These are phyloP conservation scores for Fusarium sp. DNA, from an alignment of 2,329 filamentous ascomycete species.

Conservation along the genomic window DNA sequence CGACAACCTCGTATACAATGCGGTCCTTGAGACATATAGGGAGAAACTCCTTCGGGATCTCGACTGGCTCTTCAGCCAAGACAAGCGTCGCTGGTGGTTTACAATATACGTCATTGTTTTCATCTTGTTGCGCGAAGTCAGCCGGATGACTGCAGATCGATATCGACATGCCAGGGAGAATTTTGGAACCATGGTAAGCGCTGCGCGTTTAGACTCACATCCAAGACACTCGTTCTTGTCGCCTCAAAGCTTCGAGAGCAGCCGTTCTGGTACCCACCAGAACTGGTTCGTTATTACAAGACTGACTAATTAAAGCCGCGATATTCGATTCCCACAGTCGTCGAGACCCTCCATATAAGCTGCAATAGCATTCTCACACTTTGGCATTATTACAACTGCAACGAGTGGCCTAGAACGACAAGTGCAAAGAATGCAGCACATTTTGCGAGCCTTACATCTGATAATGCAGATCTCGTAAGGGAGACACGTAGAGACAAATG, in stretches of 20 bases:
- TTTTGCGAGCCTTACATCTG: constrained; percentile 46
- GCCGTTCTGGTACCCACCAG: background rate
- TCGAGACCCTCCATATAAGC: constrained; percentile 58
- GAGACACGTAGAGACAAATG: constrained; percentile 44
- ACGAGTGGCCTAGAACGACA: constrained; percentile 40
- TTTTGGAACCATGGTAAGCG: constrained; percentile 42
- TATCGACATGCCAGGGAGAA: constrained; percentile 57
- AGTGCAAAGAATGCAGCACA: constrained; percentile 42
- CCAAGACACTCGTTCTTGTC: background rate
- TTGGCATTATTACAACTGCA: constrained; percentile 64
- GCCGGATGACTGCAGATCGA: constrained; percentile 55
- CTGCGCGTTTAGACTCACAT: background rate
- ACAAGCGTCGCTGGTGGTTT: constrained; percentile 49
- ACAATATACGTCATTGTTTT: constrained; percentile 56
- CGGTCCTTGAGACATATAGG: constrained; percentile 51
- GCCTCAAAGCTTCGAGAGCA: background rate
- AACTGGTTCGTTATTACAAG: background rate
- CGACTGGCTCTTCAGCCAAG: constrained; percentile 51
- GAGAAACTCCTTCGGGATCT: constrained; percentile 52
- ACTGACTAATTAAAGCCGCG: constrained; percentile 50
- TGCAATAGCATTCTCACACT: constrained; percentile 60
- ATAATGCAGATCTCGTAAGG: constrained; percentile 52
- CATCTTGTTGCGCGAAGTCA: constrained; percentile 57
- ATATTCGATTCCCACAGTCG: constrained; percentile 55
- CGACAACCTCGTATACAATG: constrained; percentile 55